A percentile compares a stretch with the other conserved stretches of the same genome.
phyloP scores from a whole-genome alignment of 352 stramenopile species.

The Phytophthora rubi region DNA sequence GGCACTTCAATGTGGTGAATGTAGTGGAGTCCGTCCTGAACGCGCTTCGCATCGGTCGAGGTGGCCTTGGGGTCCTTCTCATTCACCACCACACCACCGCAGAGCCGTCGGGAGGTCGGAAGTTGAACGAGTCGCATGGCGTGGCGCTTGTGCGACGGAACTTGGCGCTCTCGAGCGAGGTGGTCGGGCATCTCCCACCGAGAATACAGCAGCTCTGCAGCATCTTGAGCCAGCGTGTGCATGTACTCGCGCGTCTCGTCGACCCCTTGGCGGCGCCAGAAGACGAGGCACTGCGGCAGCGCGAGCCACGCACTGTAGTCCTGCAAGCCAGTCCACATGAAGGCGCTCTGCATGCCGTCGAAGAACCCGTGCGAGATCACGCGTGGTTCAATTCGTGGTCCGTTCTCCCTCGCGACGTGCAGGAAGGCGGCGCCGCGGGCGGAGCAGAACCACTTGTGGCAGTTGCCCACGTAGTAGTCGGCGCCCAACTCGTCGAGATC shows the following conservation, averaged over 20 bases:
- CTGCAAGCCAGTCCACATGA: conserved; percentile 93
- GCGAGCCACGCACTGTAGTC: conserved; percentile 91
- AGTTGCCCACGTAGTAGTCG: conserved; percentile 95
- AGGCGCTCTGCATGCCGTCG: conserved; percentile 89
- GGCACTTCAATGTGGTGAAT: conserved; percentile 89
- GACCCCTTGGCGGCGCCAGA: conserved; percentile 74
- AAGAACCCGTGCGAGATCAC: conserved; percentile 93
- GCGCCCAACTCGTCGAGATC: conserved; percentile 69
- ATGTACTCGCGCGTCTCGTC: conserved; percentile 65
- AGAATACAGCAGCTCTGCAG: conserved; percentile 66
- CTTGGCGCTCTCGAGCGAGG: conserved; percentile 34
- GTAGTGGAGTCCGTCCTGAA: conserved; percentile 91
- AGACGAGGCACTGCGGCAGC: conserved; percentile 85
- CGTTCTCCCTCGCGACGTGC: conserved; percentile 55
- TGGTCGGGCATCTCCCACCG: conserved; percentile 61
- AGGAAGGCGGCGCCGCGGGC: conserved; percentile 90
- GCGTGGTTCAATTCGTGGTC: conserved; percentile 53
- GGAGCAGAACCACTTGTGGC: conserved; percentile 95
- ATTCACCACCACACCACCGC: conserved; percentile 38
- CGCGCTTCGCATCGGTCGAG: conserved; percentile 88
- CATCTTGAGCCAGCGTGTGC: conserved; percentile 58
- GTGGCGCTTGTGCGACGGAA: conserved; percentile 67
- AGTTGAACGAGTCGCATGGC: conserved; percentile 83
- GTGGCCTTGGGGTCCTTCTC: conserved; percentile 46
- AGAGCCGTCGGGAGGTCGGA: conserved; percentile 51